Conservation (phyloP, 2,329 filamentous ascomycete species). For the Byssochlamys sp. region DNA sequence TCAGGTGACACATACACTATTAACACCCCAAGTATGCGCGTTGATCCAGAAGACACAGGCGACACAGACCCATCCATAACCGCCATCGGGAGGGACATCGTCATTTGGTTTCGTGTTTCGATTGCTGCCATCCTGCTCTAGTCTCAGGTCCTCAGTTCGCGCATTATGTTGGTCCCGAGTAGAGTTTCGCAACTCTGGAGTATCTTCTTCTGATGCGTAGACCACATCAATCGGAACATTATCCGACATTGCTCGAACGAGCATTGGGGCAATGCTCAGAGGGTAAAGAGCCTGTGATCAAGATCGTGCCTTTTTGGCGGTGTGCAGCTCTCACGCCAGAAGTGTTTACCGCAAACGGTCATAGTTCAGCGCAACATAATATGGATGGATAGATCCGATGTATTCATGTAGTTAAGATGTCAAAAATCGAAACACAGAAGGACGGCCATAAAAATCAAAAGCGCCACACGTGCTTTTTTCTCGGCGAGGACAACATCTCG, state of each 20-base stretch:
- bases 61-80: slow-evolving; percentile 56
- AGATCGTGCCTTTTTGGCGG: neutral
- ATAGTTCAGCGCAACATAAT: neutral
- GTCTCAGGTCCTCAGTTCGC: neutral
- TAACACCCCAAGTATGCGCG: slow-evolving; percentile 66
- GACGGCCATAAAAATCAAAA: neutral
- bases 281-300: neutral
- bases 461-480: neutral
- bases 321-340: neutral
- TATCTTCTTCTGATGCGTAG: slow-evolving; percentile 11
- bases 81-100: slow-evolving; percentile 40
- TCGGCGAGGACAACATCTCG: neutral
- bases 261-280: neutral
- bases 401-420: neutral
- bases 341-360: neutral
- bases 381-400: neutral
- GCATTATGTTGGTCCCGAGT: neutral
- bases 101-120: neutral
- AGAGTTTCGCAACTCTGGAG: neutral
- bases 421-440: neutral
- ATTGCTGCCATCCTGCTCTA: neutral
- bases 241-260: slow-evolving; percentile 18
- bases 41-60: slow-evolving; percentile 49
- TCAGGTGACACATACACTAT: slow-evolving; percentile 22
- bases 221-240: slow-evolving; percentile 23